A percentile compares a stretch with the other conserved stretches of the same genome.
These are phyloP conservation scores for Oryza nivara DNA, from an alignment of 176 grass and related monocot species.

Conservation along the genomic window DNA sequence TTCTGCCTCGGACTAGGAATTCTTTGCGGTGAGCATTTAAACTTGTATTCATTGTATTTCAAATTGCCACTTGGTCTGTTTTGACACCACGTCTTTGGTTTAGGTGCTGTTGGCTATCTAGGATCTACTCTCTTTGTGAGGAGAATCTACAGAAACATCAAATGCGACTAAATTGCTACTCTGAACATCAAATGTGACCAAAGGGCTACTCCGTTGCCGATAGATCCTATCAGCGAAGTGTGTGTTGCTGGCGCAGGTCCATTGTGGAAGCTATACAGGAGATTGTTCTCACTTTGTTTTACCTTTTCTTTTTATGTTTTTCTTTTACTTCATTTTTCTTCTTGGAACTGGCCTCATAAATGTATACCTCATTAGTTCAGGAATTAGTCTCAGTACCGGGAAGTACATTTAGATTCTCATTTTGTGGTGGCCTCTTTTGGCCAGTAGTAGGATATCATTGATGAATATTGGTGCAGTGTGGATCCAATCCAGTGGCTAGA, in stretches of 20 bases:
- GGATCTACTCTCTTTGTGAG: conserved; percentile 92
- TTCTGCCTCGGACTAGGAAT: conserved; percentile 95
- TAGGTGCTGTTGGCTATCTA: conserved; percentile 95
- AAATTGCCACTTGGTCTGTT: neutral
- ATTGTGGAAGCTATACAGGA: conserved; percentile 52
- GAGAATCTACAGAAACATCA: conserved; percentile 99
- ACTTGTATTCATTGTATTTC: conserved; percentile 35
- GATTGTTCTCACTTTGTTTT: conserved; percentile 48
- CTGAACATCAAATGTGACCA: conserved; percentile 90
- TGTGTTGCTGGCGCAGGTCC: conserved; percentile 26
- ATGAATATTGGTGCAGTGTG: conserved; percentile 39
- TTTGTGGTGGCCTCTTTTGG: conserved; percentile 31
- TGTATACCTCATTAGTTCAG: conserved; percentile 71
- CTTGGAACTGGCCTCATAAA: conserved; percentile 50
- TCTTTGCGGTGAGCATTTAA: conserved; percentile 80
- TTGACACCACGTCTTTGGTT: conserved; percentile 37
- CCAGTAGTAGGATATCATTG: conserved; percentile 47
- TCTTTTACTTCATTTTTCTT: conserved; percentile 39
- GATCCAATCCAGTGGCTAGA: conserved; percentile 39
- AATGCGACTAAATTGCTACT: conserved; percentile 80
- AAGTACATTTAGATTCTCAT: conserved; percentile 46
- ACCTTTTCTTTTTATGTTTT: conserved; percentile 33
- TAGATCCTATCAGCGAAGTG: conserved; percentile 42
- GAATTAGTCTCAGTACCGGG: conserved; percentile 52
- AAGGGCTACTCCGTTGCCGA: conserved; percentile 35